Percentiles rank a stretch among this genome's conserved stretches.
These are phyloP conservation scores for Porpolomopsis calyptriformis DNA, from an alignment of 768 basidiomycete species.

Conservation along the genomic window DNA sequence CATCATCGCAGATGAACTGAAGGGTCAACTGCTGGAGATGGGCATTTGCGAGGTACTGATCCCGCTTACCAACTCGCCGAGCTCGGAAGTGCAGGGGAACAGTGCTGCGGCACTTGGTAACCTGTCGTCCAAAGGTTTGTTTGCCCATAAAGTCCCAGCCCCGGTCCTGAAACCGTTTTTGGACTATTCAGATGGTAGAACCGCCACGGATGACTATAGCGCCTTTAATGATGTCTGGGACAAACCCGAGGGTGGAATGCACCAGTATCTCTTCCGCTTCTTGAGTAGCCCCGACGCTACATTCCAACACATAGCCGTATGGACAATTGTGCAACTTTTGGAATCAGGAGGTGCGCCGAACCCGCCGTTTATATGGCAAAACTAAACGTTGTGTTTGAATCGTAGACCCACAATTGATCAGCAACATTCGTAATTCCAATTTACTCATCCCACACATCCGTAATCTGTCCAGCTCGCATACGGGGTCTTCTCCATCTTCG, in stretches of 20 bases:
- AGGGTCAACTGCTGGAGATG: constrained; percentile 94
- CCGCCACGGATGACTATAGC: constrained; percentile 79
- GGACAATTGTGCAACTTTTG: constrained; percentile 96
- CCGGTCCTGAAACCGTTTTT: constrained; percentile 3
- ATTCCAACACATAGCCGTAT: constrained; percentile 99
- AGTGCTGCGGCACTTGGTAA: constrained; percentile 97
- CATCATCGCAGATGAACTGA: constrained; percentile 89
- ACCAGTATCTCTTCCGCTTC: constrained; percentile 89
- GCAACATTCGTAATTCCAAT: constrained; percentile 78
- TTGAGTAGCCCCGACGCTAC: constrained; percentile 88
- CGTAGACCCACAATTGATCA: constrained; percentile 77
- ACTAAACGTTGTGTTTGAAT: constrained; percentile 1
- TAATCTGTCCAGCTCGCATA: constrained; percentile 62
- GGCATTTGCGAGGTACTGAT: constrained; percentile 97
- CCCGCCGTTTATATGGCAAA: background rate
- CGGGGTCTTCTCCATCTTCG: constrained; percentile 61
- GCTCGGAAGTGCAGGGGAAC: constrained; percentile 97
- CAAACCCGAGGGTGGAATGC: constrained; percentile 95
- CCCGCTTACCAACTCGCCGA: constrained; percentile 89
- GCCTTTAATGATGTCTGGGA: constrained; percentile 98
- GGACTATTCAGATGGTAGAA: constrained; percentile 49
- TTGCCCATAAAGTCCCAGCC: background rate
- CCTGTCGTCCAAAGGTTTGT: constrained; percentile 85
- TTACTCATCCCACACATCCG: constrained; percentile 81
- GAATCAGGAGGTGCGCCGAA: constrained; percentile 73